Evolutionary conservation across 306 rosid species (phyloP), one percentile per base, ranked within the genome.

Genomic region (Cucumis cinereus): DNA sequence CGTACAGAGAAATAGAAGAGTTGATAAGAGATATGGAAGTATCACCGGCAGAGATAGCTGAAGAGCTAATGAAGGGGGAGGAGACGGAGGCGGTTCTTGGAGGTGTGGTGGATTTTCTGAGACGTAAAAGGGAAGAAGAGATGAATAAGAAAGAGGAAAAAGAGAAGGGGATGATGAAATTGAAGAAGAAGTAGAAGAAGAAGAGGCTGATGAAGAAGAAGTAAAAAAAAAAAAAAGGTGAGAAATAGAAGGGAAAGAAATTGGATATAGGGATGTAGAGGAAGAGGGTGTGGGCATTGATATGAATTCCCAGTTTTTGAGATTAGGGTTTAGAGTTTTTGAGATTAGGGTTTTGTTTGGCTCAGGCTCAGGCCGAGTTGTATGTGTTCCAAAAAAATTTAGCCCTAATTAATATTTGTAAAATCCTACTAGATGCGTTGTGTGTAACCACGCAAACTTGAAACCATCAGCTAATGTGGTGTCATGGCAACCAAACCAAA

Each of bases 31-130:
- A 64, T 19, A 61, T 24, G 8, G 50, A 88, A 7, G 83, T 81
- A 11, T 85, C 87, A 16, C 90, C 90, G 49, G 93, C 89, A 0
- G 86, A 80, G 15, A 88, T 87, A 10, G 89, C 83, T 0, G 93
- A 82, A 80, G 83, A 87, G 43, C 73, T 90, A 2, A 73, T 90
- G 84, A 88, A 85, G 81, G 55, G 59, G 9, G 91, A 88, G 38
- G 83, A 87, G 45, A 73, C 81, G 8, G 36, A 83, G 0, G 79
- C 33, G 17, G 83, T 77, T 80, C 74, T 86, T 11, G 24, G 55
- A 33, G 83, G 14, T 20, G 76, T 89, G 12, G 6, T 64, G 13
- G 40, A 64, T 47, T 81, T 89, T 22, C 87, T 89, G 72, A 14
- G 68, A 22, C 35, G 80, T 1, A 80, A 55, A 75, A 63, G 59